phyloP scores from a whole-genome alignment of 129 eudicot genomes.

The Saposhnikovia divaricata region DNA sequence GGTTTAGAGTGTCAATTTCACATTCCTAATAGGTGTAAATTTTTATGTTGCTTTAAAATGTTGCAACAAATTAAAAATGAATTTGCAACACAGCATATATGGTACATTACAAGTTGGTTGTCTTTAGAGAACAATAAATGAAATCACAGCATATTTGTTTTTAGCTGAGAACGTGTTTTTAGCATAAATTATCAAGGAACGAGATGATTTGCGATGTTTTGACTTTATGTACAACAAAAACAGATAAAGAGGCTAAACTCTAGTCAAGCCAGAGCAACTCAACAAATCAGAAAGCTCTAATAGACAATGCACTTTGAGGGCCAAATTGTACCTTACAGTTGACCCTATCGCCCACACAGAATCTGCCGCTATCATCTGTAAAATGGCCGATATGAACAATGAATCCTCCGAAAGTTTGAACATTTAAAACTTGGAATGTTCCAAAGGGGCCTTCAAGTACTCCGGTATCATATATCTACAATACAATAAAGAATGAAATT shows the following conservation, averaged over 20 bases:
- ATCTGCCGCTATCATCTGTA: slow-evolving; percentile 42
- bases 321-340: slow-evolving; percentile 58
- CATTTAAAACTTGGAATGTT: slow-evolving; percentile 60
- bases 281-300: background rate
- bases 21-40: background rate
- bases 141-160: too few species aligned
- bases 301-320: background rate
- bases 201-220: background rate
- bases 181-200: background rate
- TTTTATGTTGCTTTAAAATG: background rate
- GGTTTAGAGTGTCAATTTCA: background rate
- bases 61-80: background rate
- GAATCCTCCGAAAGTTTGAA: slow-evolving; percentile 80
- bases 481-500: slow-evolving; percentile 9
- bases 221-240: slow-evolving; percentile 4
- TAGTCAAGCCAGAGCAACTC: background rate
- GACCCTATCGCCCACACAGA: slow-evolving; percentile 63
- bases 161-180: background rate
- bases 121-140: background rate
- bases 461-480: slow-evolving; percentile 87
- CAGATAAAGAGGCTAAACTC: background rate
- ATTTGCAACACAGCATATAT: background rate
- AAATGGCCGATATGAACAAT: slow-evolving; percentile 79
- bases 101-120: background rate
- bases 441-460: slow-evolving; percentile 64